Evolutionary conservation across 345 rosid genomes (phyloP).

Genomic region (Trapa incisa): DNA sequence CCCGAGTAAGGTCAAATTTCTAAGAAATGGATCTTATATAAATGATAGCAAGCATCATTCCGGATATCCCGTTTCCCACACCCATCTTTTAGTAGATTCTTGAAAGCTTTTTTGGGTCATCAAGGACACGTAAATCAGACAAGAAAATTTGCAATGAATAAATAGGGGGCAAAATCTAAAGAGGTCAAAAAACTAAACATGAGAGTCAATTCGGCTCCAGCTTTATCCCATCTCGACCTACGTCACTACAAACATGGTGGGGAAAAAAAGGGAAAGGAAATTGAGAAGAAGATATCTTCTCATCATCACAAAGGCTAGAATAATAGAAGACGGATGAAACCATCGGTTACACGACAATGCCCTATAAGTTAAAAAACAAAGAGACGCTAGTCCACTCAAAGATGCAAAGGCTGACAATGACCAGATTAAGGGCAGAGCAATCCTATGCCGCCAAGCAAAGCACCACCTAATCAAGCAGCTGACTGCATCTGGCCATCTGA

Average conservation of each 20-base stretch:
- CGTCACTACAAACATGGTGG: constrained; percentile 1
- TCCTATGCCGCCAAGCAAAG: not conserved
- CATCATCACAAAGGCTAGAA: not conserved
- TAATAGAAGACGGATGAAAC: not conserved
- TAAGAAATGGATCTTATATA: no score
- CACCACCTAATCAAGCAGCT: constrained; percentile 27
- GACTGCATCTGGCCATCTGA: constrained; percentile 44
- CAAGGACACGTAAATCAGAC: no score
- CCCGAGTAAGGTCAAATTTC: no score
- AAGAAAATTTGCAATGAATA: not conserved
- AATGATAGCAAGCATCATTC: no score
- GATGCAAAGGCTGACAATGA: constrained; percentile 1
- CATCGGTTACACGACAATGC: not conserved
- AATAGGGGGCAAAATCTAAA: not conserved
- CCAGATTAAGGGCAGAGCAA: not conserved
- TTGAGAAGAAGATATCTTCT: not conserved
- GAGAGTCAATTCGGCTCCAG: constrained; percentile 1
- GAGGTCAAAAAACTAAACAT: not conserved
- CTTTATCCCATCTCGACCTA: not conserved
- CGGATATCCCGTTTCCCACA: no score
- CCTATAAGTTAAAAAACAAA: not conserved
- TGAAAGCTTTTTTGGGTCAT: no score
- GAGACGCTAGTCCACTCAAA: constrained; percentile 1
- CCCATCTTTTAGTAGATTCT: no score
- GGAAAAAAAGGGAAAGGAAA: not conserved